phyloP scores from a whole-genome alignment of 768 basidiomycete genomes.

The Austroboletus eburneus region DNA sequence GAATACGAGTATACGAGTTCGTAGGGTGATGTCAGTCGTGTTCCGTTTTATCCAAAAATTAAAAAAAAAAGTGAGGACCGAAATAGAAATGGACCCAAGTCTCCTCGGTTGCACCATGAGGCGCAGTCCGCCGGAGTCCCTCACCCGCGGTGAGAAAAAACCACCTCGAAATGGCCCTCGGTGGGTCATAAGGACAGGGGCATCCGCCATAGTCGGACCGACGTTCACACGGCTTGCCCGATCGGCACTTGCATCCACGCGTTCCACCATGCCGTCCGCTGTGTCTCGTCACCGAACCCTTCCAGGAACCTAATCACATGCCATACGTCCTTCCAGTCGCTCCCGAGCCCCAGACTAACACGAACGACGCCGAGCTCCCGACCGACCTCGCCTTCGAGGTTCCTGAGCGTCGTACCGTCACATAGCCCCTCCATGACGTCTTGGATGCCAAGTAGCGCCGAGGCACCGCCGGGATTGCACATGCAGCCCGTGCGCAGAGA shows the following conservation, averaged over 20 bases:
- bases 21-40: too few relatives aligned
- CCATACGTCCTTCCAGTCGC: conserved; percentile 73
- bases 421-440: conserved; percentile 60
- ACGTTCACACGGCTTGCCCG: conserved; percentile 32
- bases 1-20: too few relatives aligned
- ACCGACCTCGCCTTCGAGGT: conserved; percentile 58
- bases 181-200: not conserved
- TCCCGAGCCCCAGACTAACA: conserved; percentile 76
- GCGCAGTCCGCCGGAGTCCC: too few relatives aligned
- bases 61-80: too few relatives aligned
- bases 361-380: conserved; percentile 71
- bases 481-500: conserved; percentile 83
- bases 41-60: too few relatives aligned
- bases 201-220: not conserved
- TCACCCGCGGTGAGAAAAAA: too few relatives aligned
- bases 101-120: too few relatives aligned
- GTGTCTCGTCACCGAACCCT: conserved; percentile 39
- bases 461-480: conserved; percentile 84
- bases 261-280: conserved; percentile 40
- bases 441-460: conserved; percentile 63
- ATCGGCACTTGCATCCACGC: conserved; percentile 31
- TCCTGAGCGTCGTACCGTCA: conserved; percentile 54
- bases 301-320: conserved; percentile 47
- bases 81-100: too few relatives aligned
- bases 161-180: not conserved